Evolutionary conservation across 228 moss, liverwort and hornwort genomes (phyloP), one percentile per base, ranked within the genome.

Genomic region (Sphagnum fallax): DNA sequence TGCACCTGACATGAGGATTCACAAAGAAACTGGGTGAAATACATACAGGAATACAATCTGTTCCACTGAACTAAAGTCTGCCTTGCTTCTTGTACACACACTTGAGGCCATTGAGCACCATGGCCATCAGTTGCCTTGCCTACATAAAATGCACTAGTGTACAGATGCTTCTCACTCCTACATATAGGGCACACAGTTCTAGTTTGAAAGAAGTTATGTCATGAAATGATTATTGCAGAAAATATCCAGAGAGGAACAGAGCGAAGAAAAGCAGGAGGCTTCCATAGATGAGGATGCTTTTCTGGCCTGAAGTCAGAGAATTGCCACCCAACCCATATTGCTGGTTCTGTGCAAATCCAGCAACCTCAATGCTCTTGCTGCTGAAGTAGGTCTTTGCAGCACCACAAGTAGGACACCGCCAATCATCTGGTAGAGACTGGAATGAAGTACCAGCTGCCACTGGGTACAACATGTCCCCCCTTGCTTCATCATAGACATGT

Each of bases 301-400:
- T 97, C 80, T 93, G 91, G 48, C 87, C 85, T 32, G 82, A 71
- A 10, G 97, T 97, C 82, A 97, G 67, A 16, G 97, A 75, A 67
- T 97, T 97, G 32, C 90, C 97, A n/a, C 97, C 97, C 11, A 98
- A 73, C 9, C 97, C 94, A 57, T 83, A 98, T 61, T 70, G 73
- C 64, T 98, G 97, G 71, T 98, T 98, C 75, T 98, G 97, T 16
- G 78, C 94, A 78, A 98, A 98, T 58, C 93, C 93, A 10, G 97
- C 97, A 32, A 97, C 90, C 76, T 97, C 88, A n/a, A 90, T 75
- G 57, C 93, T 91, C 87, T 91, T 97, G 47, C 82, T 86, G 66
- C 74, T 60, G 67, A 81, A 97, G 75, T 81, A 97, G 4, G 65
- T 71, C 75, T 90, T 88, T 16, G 97, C 88, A 65, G 93, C 97